phyloP scores from a whole-genome alignment of 2,329 filamentous ascomycete species.

The Calonectria honghensis region DNA sequence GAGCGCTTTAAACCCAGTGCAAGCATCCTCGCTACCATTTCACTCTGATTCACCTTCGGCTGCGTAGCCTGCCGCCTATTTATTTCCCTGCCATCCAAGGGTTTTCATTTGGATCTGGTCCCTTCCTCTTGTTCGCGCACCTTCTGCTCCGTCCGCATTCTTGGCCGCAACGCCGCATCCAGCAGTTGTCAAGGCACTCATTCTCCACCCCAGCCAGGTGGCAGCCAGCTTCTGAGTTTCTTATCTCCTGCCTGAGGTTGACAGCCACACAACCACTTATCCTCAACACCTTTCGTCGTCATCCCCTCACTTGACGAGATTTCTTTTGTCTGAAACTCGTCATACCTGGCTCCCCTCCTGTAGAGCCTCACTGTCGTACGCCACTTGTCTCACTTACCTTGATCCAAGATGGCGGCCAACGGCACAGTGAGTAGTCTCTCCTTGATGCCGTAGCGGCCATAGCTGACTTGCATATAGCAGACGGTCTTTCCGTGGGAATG shows the following conservation, averaged over 20 bases:
- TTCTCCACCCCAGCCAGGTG: constrained; percentile 22
- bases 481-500: constrained; percentile 68
- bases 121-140: constrained; percentile 18
- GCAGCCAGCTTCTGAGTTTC: constrained; percentile 28
- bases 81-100: constrained; percentile 30
- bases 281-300: constrained; percentile 13
- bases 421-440: constrained; percentile 46
- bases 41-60: constrained; percentile 46
- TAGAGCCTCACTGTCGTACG: constrained; percentile 27
- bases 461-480: constrained; percentile 48
- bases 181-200: constrained; percentile 19
- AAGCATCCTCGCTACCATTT: constrained; percentile 37
- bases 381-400: constrained; percentile 35
- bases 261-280: constrained; percentile 24
- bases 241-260: constrained; percentile 34
- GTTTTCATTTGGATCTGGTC: constrained; percentile 13
- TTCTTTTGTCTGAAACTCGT: constrained; percentile 10
- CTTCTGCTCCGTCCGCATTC: constrained; percentile 1
- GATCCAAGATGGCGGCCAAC: constrained; percentile 46
- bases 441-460: neutral
- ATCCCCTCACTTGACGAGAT: constrained; percentile 19
- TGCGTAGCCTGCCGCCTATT: constrained; percentile 47
- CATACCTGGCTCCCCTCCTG: constrained; percentile 32
- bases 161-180: constrained; percentile 5
- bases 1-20: constrained; percentile 47